Evolutionary conservation across 306 rosid genomes (phyloP).

Genomic region (Mimosa pudica): DNA sequence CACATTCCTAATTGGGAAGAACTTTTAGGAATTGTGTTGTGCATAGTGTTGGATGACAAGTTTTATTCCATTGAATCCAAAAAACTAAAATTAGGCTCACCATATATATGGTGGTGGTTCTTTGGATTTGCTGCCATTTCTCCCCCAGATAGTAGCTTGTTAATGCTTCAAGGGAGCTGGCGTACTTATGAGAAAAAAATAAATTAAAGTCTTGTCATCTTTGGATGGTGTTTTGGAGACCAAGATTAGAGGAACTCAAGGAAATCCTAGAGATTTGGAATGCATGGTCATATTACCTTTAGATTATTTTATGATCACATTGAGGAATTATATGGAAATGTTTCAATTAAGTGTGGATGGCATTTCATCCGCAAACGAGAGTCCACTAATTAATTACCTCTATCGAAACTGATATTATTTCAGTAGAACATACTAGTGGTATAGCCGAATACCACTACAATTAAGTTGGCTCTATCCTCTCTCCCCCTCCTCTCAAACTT

Average conservation of each 20-base stretch:
- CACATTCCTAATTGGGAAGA: neutral
- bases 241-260: neutral
- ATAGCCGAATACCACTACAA: too few species aligned
- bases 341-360: too few species aligned
- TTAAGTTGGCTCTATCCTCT: too few species aligned
- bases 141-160: rapidly evolving
- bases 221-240: neutral
- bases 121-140: neutral
- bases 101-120: rapidly evolving
- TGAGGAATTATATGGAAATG: too few species aligned
- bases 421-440: too few species aligned
- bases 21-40: neutral
- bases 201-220: neutral
- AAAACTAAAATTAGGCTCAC: neutral
- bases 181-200: neutral
- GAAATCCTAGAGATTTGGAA: too few species aligned
- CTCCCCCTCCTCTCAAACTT: too few species aligned
- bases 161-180: neutral
- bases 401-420: too few species aligned
- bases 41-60: neutral
- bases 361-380: too few species aligned
- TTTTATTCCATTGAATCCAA: neutral
- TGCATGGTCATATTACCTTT: too few species aligned
- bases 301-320: too few species aligned
- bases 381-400: too few species aligned